Percentiles rank a stretch among this genome's conserved stretches.
These are phyloP conservation scores for Stachybotrys chlorohalonatus DNA, from an alignment of 2,329 filamentous ascomycete species.

Conservation along the genomic window DNA sequence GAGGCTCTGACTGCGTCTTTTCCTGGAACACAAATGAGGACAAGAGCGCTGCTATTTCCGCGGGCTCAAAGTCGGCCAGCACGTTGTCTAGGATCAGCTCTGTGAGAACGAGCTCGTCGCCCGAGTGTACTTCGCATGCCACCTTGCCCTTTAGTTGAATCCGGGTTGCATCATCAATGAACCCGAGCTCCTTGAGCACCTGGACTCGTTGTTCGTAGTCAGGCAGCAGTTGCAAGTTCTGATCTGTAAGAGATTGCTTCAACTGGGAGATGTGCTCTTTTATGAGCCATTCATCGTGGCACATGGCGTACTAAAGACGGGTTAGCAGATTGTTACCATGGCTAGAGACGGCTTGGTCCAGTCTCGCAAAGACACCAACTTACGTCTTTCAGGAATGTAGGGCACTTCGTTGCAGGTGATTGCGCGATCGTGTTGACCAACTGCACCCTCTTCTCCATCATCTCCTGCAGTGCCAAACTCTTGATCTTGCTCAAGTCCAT, in stretches of 20 bases:
- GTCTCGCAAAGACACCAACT: conserved; percentile 25
- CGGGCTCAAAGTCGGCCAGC: conserved; percentile 86
- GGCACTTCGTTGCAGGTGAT: conserved; percentile 60
- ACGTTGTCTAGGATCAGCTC: conserved; percentile 96
- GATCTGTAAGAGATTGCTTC: conserved; percentile 84
- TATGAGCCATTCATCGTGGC: conserved; percentile 93
- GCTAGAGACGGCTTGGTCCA: too few relatives aligned
- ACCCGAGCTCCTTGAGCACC: conserved; percentile 83
- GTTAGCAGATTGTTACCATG: not conserved
- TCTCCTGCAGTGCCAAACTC: conserved; percentile 71
- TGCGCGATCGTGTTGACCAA: conserved; percentile 54
- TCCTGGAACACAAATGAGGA: conserved; percentile 97
- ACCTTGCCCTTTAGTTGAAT: conserved; percentile 98
- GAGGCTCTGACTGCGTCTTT: conserved; percentile 77
- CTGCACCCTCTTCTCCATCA: conserved; percentile 61
- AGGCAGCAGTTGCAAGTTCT: conserved; percentile 89
- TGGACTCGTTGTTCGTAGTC: conserved; percentile 94
- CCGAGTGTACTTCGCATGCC: conserved; percentile 95
- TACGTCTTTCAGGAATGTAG: conserved; percentile 79
- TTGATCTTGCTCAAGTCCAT: conserved; percentile 74
- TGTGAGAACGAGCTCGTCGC: conserved; percentile 90
- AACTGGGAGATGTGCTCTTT: conserved; percentile 86
- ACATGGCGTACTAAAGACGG: conserved; percentile 74
- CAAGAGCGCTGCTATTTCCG: conserved; percentile 89
- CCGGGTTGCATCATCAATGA: conserved; percentile 77